Percentiles rank a stretch among this genome's conserved stretches.
Conservation (phyloP, 805 yeast genomes). For the Yarrowia hollandica region DNA sequence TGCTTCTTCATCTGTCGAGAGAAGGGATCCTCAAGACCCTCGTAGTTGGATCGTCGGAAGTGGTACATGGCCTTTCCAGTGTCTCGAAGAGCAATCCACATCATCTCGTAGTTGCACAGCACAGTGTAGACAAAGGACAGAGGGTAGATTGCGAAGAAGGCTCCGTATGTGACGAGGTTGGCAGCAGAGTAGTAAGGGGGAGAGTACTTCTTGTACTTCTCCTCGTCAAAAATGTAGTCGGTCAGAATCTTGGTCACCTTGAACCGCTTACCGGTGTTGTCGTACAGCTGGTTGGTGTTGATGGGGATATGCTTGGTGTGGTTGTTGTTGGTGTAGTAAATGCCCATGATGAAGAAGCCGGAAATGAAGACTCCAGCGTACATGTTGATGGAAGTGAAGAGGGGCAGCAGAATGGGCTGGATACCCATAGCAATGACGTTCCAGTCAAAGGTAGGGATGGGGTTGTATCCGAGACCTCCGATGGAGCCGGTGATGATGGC, state of each 20-base stretch:
- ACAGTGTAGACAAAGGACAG: slow-evolving; percentile 39
- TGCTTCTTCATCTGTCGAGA: slow-evolving; percentile 50
- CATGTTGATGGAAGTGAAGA: slow-evolving; percentile 29
- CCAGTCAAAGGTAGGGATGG: slow-evolving; percentile 48
- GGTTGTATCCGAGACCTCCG: slow-evolving; percentile 45
- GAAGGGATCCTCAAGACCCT: slow-evolving; percentile 34
- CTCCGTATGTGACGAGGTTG: slow-evolving; percentile 47
- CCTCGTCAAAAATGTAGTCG: slow-evolving; percentile 44
- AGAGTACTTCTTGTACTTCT: slow-evolving; percentile 56
- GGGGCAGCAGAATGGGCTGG: slow-evolving; percentile 31
- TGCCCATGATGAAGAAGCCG: slow-evolving; percentile 46
- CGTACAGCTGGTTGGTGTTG: slow-evolving; percentile 51
- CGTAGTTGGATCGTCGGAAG: slow-evolving; percentile 9
- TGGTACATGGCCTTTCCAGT: neutral
- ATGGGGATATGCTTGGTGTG: slow-evolving; percentile 62
- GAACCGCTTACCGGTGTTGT: slow-evolving; percentile 53
- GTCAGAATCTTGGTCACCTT: slow-evolving; percentile 50
- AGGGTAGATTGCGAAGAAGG: slow-evolving; percentile 54
- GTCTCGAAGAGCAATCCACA: slow-evolving; percentile 34
- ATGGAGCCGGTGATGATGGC: slow-evolving; percentile 62
- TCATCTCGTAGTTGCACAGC: slow-evolving; percentile 30
- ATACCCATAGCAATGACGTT: slow-evolving; percentile 37
- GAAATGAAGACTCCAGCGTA: slow-evolving; percentile 31
- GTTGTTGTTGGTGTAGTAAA: slow-evolving; percentile 57
- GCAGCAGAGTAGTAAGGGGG: slow-evolving; percentile 67